phyloP scores from a whole-genome alignment of 1,139 yeast species.

The Saccharomyces hybrid region DNA sequence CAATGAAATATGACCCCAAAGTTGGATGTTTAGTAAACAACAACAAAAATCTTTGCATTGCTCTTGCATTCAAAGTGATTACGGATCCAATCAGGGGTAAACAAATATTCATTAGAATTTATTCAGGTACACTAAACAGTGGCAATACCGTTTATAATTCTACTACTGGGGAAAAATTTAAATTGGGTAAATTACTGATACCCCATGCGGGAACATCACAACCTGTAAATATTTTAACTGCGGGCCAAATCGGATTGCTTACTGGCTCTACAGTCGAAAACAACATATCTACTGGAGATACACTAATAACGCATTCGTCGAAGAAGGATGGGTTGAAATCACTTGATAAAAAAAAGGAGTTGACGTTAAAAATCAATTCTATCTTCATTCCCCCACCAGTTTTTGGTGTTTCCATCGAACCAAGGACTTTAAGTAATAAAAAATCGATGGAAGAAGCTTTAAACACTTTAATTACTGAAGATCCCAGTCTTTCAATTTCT shows the following conservation, averaged over 20 bases:
- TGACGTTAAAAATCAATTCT: conserved; percentile 56
- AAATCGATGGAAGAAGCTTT: conserved; percentile 62
- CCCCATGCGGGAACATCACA: conserved; percentile 89
- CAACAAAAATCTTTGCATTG: conserved; percentile 57
- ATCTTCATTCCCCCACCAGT: conserved; percentile 89
- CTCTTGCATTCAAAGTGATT: conserved; percentile 84
- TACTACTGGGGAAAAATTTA: conserved; percentile 57
- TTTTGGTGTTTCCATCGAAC: conserved; percentile 79
- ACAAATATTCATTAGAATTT: conserved; percentile 81
- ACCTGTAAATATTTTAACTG: conserved; percentile 51
- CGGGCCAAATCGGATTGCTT: conserved; percentile 90
- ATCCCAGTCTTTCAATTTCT: conserved; percentile 61
- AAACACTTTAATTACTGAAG: conserved; percentile 63
- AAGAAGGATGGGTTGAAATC: conserved; percentile 43
- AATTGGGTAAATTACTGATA: conserved; percentile 58
- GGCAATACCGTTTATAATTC: conserved; percentile 62
- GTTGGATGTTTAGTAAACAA: conserved; percentile 48
- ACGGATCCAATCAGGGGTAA: conserved; percentile 79
- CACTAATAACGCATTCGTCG: conserved; percentile 52
- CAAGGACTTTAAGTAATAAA: conserved; percentile 75
- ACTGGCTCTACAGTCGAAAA: conserved; percentile 33
- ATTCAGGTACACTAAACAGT: conserved; percentile 65
- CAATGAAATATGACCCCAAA: conserved; percentile 36
- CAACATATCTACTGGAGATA: conserved; percentile 83
- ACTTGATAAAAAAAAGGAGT: conserved; percentile 36